A percentile compares a stretch with the other conserved stretches of the same genome.
phyloP scores from a whole-genome alignment of 1,284 basidiomycete genomes.

The Cutaneotrichosporon cutaneum region DNA sequence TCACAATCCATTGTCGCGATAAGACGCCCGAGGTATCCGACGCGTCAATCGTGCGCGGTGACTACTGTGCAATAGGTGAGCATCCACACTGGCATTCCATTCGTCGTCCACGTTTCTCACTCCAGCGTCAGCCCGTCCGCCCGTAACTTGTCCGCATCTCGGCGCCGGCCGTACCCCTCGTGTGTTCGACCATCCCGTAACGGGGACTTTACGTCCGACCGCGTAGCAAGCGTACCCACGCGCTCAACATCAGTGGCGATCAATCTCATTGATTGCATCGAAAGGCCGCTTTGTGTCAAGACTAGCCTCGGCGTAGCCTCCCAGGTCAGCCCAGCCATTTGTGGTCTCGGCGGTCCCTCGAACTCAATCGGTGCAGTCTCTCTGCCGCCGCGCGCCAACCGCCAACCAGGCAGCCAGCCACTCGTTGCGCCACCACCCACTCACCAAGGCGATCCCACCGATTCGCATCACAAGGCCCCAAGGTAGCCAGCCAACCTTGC shows the following conservation, averaged over 20 bases:
- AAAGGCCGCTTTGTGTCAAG: background rate
- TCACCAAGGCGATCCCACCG: background rate
- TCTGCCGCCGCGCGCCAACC: background rate
- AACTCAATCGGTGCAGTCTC: background rate
- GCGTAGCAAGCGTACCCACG: background rate
- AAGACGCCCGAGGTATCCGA: background rate
- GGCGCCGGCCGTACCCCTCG: background rate
- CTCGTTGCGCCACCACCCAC: background rate
- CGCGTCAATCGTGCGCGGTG: background rate
- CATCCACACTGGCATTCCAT: background rate
- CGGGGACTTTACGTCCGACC: background rate
- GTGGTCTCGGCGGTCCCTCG: background rate
- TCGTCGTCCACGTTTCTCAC: background rate
- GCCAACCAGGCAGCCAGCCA: background rate
- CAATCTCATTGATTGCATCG: background rate
- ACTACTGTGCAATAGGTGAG: background rate
- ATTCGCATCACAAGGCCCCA: background rate
- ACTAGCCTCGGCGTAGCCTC: background rate
- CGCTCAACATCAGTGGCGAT: background rate
- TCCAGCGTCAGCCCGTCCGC: background rate
- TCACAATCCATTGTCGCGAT: conserved; percentile 1
- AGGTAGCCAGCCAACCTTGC: background rate
- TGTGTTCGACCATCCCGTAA: background rate
- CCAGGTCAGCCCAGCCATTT: background rate
- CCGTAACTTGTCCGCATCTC: background rate